phyloP scores from a whole-genome alignment of 192 early-diverging fungal genomes.

The Umbelopsis sp. region DNA sequence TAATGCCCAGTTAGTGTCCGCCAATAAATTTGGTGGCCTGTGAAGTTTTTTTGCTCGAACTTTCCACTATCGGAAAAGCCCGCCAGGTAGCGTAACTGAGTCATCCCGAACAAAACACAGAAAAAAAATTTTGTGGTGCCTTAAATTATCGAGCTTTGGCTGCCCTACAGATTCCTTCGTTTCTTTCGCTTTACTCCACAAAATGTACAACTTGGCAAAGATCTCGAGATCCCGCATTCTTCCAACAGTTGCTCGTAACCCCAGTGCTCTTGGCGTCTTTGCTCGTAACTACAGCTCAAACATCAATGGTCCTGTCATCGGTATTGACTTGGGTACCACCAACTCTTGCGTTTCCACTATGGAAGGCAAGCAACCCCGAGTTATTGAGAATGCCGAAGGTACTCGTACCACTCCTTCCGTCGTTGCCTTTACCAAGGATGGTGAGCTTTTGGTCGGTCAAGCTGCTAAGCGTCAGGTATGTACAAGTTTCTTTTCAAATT shows the following conservation, averaged over 20 bases:
- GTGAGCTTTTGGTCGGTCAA: constrained; percentile 95
- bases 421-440: constrained; percentile 95
- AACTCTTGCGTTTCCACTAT: constrained; percentile 99
- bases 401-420: constrained; percentile 96
- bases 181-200: constrained; percentile 16
- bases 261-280: constrained; percentile 23
- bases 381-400: constrained; percentile 98
- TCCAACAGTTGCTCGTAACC: constrained; percentile 26
- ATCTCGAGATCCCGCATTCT: constrained; percentile 27
- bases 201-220: constrained; percentile 40
- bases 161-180: constrained; percentile 11
- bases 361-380: constrained; percentile 97
- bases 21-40: too few relatives aligned
- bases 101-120: constrained; percentile 8
- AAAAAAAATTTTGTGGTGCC: constrained; percentile 8
- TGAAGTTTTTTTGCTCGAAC: constrained; percentile 6
- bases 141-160: neutral
- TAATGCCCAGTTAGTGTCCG: too few relatives aligned
- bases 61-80: constrained; percentile 3
- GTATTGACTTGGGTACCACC: constrained; percentile 99
- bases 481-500: neutral
- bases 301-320: constrained; percentile 91
- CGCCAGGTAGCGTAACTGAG: neutral
- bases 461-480: constrained; percentile 93
- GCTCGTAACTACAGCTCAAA: constrained; percentile 74